Evolutionary conservation across 1,284 basidiomycete species (phyloP), one percentile per base, ranked within the genome.

Genomic region (Cystobasidium slooffiae): DNA sequence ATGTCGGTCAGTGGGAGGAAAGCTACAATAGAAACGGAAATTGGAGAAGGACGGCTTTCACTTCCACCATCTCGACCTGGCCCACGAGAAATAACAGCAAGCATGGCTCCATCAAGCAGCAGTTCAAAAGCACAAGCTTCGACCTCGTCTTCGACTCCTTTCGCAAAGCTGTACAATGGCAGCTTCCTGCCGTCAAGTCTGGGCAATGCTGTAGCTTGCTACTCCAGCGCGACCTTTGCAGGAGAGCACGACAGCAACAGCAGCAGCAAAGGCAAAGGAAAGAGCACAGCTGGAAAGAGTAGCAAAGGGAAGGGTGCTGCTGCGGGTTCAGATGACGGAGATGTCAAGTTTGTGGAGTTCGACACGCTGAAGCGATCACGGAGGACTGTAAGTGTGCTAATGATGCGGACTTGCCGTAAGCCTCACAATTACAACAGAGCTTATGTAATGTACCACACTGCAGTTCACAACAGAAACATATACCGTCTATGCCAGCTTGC

Each of bases 401-500:
- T 31, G 31, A 31, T 31, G 31, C 31, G 31, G 24, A 37, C 53
- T 56, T 14, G 3, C 18, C 14, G 8, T 16, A 4, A 7, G 49
- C 51, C 7, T 37, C 24, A 47, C 14, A 41, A 63, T 2, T 3
- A 20, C 39, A 65, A 37, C 10, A 59, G 47, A 24, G 58, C 61
- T 52, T 10, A 55, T 43, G 43, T 14, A 20, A 47, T 37, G 5
- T n/a, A 41, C 58, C 2, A 1, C 24, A 46, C 20, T 22, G 16
- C 46, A 75, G 44, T 78, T 80, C 62, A 59, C 74, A 46, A 65
- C 72, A 3, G 74, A 79, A 16, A 68, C 75, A 16, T 80, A 79
- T 74, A 77, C 78, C 41, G 49, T 79, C 64, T 80, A 74, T 67
- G 75, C 75, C 0, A 74, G 68, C 31, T 68, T 78, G 22, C 78